Base-by-base conservation (phyloP, 169 alveolate genomes). In the Plasmodium vinckei region DNA sequence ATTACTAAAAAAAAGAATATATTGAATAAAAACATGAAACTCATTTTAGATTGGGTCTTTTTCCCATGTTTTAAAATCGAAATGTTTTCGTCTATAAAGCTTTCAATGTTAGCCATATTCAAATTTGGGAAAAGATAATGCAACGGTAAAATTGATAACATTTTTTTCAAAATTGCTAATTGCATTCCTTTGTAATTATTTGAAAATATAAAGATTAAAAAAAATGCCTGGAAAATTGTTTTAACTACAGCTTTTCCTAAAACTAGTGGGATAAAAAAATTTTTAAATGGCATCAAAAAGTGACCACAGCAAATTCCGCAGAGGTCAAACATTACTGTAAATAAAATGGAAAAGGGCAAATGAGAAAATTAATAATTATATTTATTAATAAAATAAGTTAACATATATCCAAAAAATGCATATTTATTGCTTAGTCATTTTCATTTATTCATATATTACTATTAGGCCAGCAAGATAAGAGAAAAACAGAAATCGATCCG, bases 281-380 rank as follows among this genome's bases (percentile, higher is more conserved):
- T 94, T 92, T 89, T 59, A 77, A 97, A 96, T 2, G 98, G 96
- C 89, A 97, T 95, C 71, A 95, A 87, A 93, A 96, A 97, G 65
- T 97, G 99, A 0, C 99, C 99, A 84, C 99, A 97, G 46, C 96
- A 87, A 23, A 97, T 89, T 23, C 99, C 99, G 70, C 98, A 96
- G 57, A 96, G 73, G 64, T 96, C 98, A 73, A 95, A 96, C 92
- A 97, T 82, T 27, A 93, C 95, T 75, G 87, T 87, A 33, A 49
- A 69, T 33, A 33, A 33, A 33, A 3, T 33, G 42, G 7, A 33
- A 15, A 21, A 9, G 25, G 65, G 0, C 19, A 47, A 19, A 47
- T 47, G 2, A 19, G 42, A 12, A 15, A 68, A 68, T 21, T 12
- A 21, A 13, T 51, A 3, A 51, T 13, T 13, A 51, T 13, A 51